Base-by-base conservation (phyloP, 306 rosid genomes). In the Citrullus amarus region DNA sequence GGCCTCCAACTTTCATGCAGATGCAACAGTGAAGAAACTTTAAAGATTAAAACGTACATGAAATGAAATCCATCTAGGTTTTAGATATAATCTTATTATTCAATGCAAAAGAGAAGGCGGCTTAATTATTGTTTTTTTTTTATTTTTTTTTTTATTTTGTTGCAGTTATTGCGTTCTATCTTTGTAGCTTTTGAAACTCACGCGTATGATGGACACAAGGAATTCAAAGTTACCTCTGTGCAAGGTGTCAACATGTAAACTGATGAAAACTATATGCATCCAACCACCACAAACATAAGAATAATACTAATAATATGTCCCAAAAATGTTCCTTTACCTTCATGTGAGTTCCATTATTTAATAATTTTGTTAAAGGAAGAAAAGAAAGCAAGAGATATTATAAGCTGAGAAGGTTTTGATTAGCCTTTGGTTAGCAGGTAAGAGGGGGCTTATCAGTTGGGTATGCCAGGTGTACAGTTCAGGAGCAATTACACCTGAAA, bases 81-180 rank as follows among this genome's bases (percentile, higher is more conserved):
- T 51, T 51, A 51, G 56, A 51, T 51, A 51, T 51, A 51, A 51
- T 51, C 6, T 55, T 55, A 55, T 6, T 55, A 55, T 55, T 55
- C 10, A 55, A 55, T 55, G 59, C 20, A 53, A 53, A 53, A 16
- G 6, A 53, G 20, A 6, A 16, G 57, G 20, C 16, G n/a, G 20
- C 2, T 4, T 55, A 55, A 55, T 55, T 55, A 25, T 25, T 25
- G 28, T 25, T 25, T 25, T 25, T 25, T 25, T 25, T 25, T 25
- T 25, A 0, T 25, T 25, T 25, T 25, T 0, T 25, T 25, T 0
- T 25, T 55, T 55, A 18, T 55, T 55, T 53, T 0, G 9, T 53
- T 55, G 25, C 12, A 28, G 62, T 22, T 90, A 90, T 87, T 90
- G 98, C 92, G 91, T 22, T 90, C 88, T 88, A 83, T 91, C 96